Base-by-base conservation (phyloP, 2,329 filamentous ascomycete species). In the Pyrenophora seminiperda region DNA sequence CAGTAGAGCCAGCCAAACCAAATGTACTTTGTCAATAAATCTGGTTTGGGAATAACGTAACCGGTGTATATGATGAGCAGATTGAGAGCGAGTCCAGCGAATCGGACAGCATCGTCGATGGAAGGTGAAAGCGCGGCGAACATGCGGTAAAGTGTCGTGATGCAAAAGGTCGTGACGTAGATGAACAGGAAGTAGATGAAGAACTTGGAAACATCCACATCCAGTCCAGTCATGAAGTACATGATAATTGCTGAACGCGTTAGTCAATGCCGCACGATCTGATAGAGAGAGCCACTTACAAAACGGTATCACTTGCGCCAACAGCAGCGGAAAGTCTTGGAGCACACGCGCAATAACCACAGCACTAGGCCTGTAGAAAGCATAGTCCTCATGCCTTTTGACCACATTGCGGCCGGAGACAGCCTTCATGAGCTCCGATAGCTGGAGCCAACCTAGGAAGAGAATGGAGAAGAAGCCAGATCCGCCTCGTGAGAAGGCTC, bases 351-450 rank as follows among this genome's bases (percentile, higher is more conserved):
- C 88, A 74, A 83, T 77, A 3, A 77, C 78, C 39, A 88, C 83
- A 30, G 86, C 85, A 29, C 83, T 85, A 0, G 86, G 86, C n/a
- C 84, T 79, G 63, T 88, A 88, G 68, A 88, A 88, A 1, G 84
- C 85, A 62, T 87, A 89, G 27, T 85, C 81, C 40, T 83, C 81
- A 62, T 89, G 86, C 31, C 85, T 84, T 71, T 75, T 87, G 56
- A 82, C 90, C 14, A 94, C 85, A 0, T 79, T 79, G 47, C 90
- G 81, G 4, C 89, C 87, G 41, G 83, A 82, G 7, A 93, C 86
- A 36, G 88, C 89, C 56, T 87, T 87, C 81, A 89, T 90, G 45
- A 92, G 78, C 69, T 95, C 90, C 0, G 86, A 84, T 39, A 95
- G 75, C 53, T 92, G 89, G 4, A 94, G 78, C 85, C 85, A 88